Evolutionary conservation across 1,284 basidiomycete species (phyloP), one percentile per base, ranked within the genome.

Genomic region (Volvariella surrecta): DNA sequence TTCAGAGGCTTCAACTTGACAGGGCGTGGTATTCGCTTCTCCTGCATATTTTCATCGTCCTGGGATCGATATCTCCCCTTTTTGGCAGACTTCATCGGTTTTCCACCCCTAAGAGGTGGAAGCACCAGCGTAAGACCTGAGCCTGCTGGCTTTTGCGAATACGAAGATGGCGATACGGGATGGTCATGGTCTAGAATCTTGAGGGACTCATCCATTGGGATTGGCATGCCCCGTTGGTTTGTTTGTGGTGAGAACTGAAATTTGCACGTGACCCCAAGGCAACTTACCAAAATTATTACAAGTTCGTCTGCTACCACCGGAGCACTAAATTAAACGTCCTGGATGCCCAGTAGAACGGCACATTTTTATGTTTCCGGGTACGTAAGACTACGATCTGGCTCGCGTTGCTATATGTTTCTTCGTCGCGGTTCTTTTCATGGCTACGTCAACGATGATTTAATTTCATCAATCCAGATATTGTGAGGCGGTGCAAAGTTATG

Each of bases 1-100:
- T 79, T 85, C 50, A 88, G 64, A 1, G 85, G 83, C 57, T 87
- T 87, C 43, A 86, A 66, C 61, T 85, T 88, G 48, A 79, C 54
- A 10, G 81, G 82, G 30, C 84, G 57, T 9, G 62, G 64, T 3
- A 55, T 48, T 53, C 68, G 73, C 50, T 64, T 74, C 47, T 65
- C 64, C 37, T 68, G 52, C 19, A 43, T 37, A 6, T 22, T n/a
- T 24, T 58, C 55, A 34, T 49, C 59, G 53, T 67, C 61, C 21
- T 51, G 50, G 43, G 57, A 43, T 35, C 54, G 52, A 35, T 55
- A 46, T 53, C 66, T 62, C 17, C 55, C 48, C 51, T 64, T 56
- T 43, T 53, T 60, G 9, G 52, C 53, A 41, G 39, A 51, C 47
- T 67, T 66, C 22, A 65, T 56, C 32, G 62, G 59, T 54, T 70